Base-by-base conservation (phyloP, 163 green algal species). In the Chlamydomonas reinhardtii region DNA sequence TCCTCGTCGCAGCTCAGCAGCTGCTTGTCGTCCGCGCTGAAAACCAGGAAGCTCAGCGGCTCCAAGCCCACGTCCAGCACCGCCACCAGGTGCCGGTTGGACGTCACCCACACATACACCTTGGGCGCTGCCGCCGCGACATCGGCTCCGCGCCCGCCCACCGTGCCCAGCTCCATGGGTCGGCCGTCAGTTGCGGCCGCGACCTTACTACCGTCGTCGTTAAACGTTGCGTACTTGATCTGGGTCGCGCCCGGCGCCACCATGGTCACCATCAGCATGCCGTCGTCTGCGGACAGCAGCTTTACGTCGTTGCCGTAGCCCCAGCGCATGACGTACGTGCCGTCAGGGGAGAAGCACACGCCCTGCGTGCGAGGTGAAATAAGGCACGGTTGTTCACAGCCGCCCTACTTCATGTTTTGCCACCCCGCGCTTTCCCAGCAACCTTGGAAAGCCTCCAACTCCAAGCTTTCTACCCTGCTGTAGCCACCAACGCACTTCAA, bases 1-100 rank as follows among this genome's bases (percentile, higher is more conserved):
- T 92, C 84, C 27, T 92, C 89, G 35, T 90, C 89, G 70, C 84
- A 87, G 2, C 74, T 88, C 74, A 92, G 75, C 52, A 92, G 37
- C n/a, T 70, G 39, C 31, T 71, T n/a, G 65, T 35, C 52, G 59
- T 90, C 74, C 11, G 69, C 80, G 14, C 77, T 80, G 56, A 92
- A 71, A 35, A 87, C 66, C 65, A 85, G 80, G 80, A 84, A 85
- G 31, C 75, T 70, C 43, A 92, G 65, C 22, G 89, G 89, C 89
- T 92, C 89, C 65, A 34, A 35, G n/a, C 89, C 89, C 59, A 92
- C 89, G 59, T 92, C 74, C 6, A 90, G 83, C 59, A 81, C 74
- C 27, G 56, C 61, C 61, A 82, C 15, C 27, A 85, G 73, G 32
- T 70, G 27, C 65, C 72, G 77, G 79, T 85, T 85, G 68, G 68